phyloP scores from a whole-genome alignment of 345 rosid species.

The Citrus medica region DNA sequence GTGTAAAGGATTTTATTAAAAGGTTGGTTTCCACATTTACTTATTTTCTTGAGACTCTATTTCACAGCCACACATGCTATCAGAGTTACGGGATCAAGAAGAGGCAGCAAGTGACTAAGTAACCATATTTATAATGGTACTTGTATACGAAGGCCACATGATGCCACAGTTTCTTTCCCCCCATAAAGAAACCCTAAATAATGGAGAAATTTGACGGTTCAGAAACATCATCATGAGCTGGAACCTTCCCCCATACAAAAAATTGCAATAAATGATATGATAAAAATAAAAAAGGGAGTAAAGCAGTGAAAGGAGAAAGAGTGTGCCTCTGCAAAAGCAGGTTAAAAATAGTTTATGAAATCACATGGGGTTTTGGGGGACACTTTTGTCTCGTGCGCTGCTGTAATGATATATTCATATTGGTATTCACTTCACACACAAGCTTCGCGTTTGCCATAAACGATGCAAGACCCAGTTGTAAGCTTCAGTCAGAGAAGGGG shows the following conservation, averaged over 20 bases:
- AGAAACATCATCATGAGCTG: slow-evolving; percentile 16
- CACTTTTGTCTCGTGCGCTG: slow-evolving; percentile 25
- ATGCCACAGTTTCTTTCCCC: background rate
- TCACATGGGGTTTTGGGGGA: slow-evolving; percentile 19
- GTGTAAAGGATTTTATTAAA: background rate
- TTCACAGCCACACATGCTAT: background rate
- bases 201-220: slow-evolving; percentile 14
- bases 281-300: background rate
- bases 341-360: background rate
- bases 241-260: slow-evolving; percentile 12
- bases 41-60: background rate
- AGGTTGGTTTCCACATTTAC: background rate
- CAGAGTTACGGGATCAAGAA: background rate
- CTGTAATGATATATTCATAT: slow-evolving; percentile 20
- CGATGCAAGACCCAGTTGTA: slow-evolving; percentile 17
- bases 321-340: slow-evolving; percentile 18
- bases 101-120: background rate
- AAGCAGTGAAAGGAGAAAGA: slow-evolving; percentile 11
- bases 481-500: background rate
- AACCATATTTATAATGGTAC: background rate
- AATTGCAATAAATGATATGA: background rate
- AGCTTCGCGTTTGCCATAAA: slow-evolving; percentile 23
- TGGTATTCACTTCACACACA: slow-evolving; percentile 6
- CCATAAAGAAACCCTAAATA: slow-evolving; percentile 1
- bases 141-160: background rate